Evolutionary conservation across 192 early-diverging fungal genomes (phyloP), one percentile per base, ranked within the genome.

Genomic region (Podila epigama): DNA sequence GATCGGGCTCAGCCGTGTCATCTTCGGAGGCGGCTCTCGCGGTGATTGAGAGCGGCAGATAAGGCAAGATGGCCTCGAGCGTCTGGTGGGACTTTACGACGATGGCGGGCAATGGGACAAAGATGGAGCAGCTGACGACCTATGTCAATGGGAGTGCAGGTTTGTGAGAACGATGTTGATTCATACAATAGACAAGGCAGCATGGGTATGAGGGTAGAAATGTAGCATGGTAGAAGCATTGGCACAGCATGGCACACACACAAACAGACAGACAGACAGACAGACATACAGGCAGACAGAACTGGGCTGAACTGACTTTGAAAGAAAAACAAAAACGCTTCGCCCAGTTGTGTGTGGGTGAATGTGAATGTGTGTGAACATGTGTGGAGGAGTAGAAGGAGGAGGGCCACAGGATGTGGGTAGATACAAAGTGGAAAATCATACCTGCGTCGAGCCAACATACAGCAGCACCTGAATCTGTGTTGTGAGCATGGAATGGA

Each of bases 391-490:
- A n/a, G n/a, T n/a, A n/a, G n/a, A n/a, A n/a, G n/a, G n/a, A n/a
- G n/a, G n/a, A n/a, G n/a, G n/a, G n/a, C n/a, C n/a, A n/a, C n/a
- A n/a, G n/a, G n/a, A n/a, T n/a, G n/a, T n/a, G n/a, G n/a, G n/a
- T n/a, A n/a, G n/a, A n/a, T n/a, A n/a, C n/a, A n/a, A n/a, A n/a
- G n/a, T 13, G n/a, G 3, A 25, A 11, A 12, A 31, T 34, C 52
- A 22, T 68, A 75, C 72, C 72, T 75, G 72, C 39, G 64, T 68
- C n/a, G 65, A 66, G n/a, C 72, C 72, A 1, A 75, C 33, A 9
- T 75, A 75, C 36, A 75, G 65, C 11, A 75, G 55, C n/a, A 75
- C 36, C 60, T 75, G 72, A 35, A 75, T 62, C 39, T 75, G 72
- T 36, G 72, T 75, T 13, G 72, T 68, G 35, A 75, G 44, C 72